Base-by-base conservation (phyloP, 495 filamentous ascomycete species). In the Haplographium delicatum region DNA sequence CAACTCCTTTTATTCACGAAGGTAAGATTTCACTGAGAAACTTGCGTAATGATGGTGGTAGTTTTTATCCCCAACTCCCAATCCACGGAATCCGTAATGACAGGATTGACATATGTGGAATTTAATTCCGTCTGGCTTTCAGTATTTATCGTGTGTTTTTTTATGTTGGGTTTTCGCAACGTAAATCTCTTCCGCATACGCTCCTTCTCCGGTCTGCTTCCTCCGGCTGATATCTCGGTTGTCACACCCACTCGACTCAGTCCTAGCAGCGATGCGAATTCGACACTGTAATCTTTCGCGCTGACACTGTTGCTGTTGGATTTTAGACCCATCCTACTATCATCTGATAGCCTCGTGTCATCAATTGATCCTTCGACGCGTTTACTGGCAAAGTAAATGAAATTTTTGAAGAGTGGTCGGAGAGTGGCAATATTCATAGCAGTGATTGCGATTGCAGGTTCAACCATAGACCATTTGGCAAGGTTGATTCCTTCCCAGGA, bases 361-460 rank as follows among this genome's bases (percentile, higher is more conserved):
- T 50, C 40, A 10, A 46, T 20, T 7, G 28, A 37, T 1, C 11
- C 15, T 20, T 49, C 46, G 15, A 55, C 22, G n/a, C 24, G 45
- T 25, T 40, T 55, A n/a, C 27, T 33, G 3, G 52, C 46, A 22
- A 56, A 56, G 31, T 22, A n/a, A 34, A 51, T 47, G 34, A 56
- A 47, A 35, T 50, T 51, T 13, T 51, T 45, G 51, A 60, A 56
- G 15, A 68, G 47, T 7, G 65, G 65, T 16, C 59, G 53, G 5
- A 68, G 57, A 4, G 65, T 68, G 13, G 65, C 65, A 5, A 60
- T 54, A 37, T 56, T 61, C 28, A 51, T 57, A 7, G 65, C 65
- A 10, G 53, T 60, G 27, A 68, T 65, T 9, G 61, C 65, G 42
- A 68, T 54, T 1, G 57, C 64, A 1, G 56, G 51, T 50, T 67